Percentiles rank a stretch among this genome's conserved stretches.
These are phyloP conservation scores for Yarrowia bubula DNA, from an alignment of 805 yeast species.

Conservation along the genomic window DNA sequence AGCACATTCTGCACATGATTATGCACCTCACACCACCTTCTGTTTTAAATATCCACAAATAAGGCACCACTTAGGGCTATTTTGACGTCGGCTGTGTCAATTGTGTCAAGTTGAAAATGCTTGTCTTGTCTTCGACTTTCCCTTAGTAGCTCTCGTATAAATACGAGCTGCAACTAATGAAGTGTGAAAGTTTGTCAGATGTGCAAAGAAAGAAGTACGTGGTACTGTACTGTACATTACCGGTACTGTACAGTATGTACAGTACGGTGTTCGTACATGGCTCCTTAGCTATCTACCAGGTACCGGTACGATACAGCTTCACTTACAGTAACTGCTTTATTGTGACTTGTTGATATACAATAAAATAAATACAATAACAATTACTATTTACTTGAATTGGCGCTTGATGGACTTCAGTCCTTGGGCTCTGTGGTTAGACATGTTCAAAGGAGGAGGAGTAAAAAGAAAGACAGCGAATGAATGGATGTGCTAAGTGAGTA, in stretches of 20 bases:
- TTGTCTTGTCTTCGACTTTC: not conserved
- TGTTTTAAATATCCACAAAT: not conserved
- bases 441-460: not conserved
- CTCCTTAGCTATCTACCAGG: too few relatives aligned
- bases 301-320: too few relatives aligned
- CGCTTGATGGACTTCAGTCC: not conserved
- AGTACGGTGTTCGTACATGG: too few relatives aligned
- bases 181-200: not conserved
- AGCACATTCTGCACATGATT: too few relatives aligned
- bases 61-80: not conserved
- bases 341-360: not conserved
- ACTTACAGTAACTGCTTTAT: too few relatives aligned
- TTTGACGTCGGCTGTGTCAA: too few relatives aligned
- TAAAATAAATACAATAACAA: conserved; percentile 21
- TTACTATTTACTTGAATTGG: conserved; percentile 22
- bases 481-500: not conserved
- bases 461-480: not conserved
- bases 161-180: too few relatives aligned
- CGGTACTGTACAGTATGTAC: too few relatives aligned
- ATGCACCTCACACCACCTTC: not conserved
- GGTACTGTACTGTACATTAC: too few relatives aligned
- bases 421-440: not conserved
- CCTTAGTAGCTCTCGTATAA: too few relatives aligned
- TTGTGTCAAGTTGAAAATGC: too few relatives aligned
- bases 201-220: too few relatives aligned